phyloP scores from a whole-genome alignment of 2,329 filamentous ascomycete species.

The Xylaria sp. region DNA sequence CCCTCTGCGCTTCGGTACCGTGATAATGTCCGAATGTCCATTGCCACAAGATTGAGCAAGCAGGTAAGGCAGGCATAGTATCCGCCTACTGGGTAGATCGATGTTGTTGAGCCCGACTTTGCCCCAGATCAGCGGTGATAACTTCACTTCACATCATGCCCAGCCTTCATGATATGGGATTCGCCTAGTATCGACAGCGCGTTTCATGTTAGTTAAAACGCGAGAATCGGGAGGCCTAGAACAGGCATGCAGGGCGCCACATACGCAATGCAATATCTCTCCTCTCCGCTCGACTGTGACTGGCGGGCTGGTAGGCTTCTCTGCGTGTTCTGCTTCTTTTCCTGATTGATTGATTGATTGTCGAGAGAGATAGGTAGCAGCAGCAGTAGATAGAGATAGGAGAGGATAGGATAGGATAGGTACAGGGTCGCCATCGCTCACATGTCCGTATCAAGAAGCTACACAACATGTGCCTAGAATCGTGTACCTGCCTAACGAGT shows the following conservation, averaged over 20 bases:
- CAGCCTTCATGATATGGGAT: conserved; percentile 12
- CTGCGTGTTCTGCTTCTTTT: background rate
- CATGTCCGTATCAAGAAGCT: conserved; percentile 34
- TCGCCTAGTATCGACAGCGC: conserved; percentile 23
- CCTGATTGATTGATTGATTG: background rate
- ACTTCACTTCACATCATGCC: background rate
- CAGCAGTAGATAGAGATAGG: background rate
- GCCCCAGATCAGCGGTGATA: background rate
- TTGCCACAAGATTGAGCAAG: background rate
- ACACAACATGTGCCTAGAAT: conserved; percentile 35
- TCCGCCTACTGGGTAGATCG: background rate
- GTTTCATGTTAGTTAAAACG: conserved; percentile 34
- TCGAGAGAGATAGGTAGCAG: background rate
- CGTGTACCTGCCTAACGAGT: conserved; percentile 42
- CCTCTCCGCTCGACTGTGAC: conserved; percentile 6
- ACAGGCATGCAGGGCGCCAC: conserved; percentile 25
- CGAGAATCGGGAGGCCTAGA: conserved; percentile 15
- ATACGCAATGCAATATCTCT: conserved; percentile 26
- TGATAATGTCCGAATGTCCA: background rate
- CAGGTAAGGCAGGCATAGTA: background rate
- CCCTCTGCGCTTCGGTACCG: background rate
- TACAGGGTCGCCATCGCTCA: conserved; percentile 22
- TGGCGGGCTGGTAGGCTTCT: conserved; percentile 4
- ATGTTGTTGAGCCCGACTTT: background rate
- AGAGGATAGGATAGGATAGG: background rate